phyloP scores from a whole-genome alignment of 2,329 filamentous ascomycete species.

The Cladorrhinum sp. region DNA sequence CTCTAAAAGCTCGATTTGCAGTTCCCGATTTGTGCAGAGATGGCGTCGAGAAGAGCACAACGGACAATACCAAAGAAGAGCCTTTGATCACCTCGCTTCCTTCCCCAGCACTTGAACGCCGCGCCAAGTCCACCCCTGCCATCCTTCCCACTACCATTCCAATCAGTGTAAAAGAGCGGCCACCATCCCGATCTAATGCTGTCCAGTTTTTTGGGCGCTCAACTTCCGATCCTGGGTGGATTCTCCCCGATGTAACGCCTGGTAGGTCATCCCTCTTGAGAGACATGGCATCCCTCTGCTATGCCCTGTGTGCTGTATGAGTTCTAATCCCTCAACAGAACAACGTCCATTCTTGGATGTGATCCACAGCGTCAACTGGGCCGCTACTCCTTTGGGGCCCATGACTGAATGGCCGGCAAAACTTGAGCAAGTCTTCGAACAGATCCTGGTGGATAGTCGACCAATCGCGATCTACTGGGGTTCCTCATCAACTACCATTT shows the following conservation, averaged over 20 bases:
- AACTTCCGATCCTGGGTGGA: constrained; percentile 30
- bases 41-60: constrained; percentile 1
- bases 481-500: constrained; percentile 59
- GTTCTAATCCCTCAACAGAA: constrained; percentile 23
- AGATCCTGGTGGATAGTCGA: constrained; percentile 40
- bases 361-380: constrained; percentile 44
- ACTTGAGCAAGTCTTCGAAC: constrained; percentile 42
- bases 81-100: constrained; percentile 8
- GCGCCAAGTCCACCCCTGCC: constrained; percentile 18
- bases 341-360: constrained; percentile 36
- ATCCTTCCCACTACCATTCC: neutral
- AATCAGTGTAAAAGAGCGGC: constrained; percentile 9
- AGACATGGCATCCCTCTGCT: too few relatives aligned
- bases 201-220: constrained; percentile 25
- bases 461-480: constrained; percentile 62
- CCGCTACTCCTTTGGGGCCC: constrained; percentile 42
- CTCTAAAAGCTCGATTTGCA: constrained; percentile 24
- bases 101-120: constrained; percentile 11
- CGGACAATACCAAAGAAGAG: constrained; percentile 2
- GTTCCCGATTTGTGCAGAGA: constrained; percentile 14
- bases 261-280: constrained; percentile 15
- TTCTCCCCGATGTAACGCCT: constrained; percentile 32
- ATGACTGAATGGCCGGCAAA: constrained; percentile 41
- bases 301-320: neutral
- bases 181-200: constrained; percentile 18